phyloP scores from a whole-genome alignment of 23 red algal species.

The Agarophyton chilense region DNA sequence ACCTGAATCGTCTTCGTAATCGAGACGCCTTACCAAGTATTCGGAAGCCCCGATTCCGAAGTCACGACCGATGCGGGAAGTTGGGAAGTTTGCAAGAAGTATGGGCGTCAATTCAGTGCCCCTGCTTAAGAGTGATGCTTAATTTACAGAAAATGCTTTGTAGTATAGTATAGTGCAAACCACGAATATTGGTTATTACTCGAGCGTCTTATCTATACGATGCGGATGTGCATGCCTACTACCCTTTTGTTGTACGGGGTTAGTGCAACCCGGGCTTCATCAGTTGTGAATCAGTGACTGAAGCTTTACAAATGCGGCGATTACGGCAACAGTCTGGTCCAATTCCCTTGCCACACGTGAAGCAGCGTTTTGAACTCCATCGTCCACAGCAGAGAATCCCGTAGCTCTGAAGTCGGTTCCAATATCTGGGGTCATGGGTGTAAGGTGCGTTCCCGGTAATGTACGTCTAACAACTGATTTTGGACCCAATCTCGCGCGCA shows the following conservation, averaged over 20 bases:
- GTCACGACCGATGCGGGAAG: too few relatives aligned
- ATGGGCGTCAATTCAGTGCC: too few relatives aligned
- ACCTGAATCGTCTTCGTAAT: neutral
- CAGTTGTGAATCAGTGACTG: neutral
- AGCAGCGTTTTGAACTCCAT: constrained; percentile 44
- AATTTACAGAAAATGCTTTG: too few relatives aligned
- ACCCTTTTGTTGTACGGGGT: too few relatives aligned
- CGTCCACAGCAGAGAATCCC: constrained; percentile 40
- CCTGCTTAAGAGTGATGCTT: too few relatives aligned
- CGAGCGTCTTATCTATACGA: too few relatives aligned
- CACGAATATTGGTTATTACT: too few relatives aligned
- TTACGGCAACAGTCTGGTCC: constrained; percentile 51
- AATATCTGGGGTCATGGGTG: constrained; percentile 69
- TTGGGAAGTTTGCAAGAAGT: too few relatives aligned
- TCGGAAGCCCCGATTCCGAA: too few relatives aligned
- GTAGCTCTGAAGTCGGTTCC: constrained; percentile 16
- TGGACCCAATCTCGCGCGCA: constrained; percentile 41
- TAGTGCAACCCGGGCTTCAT: neutral
- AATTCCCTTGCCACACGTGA: constrained; percentile 29
- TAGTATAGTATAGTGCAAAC: too few relatives aligned
- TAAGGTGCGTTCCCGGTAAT: constrained; percentile 76
- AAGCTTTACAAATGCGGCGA: constrained; percentile 55
- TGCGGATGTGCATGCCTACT: too few relatives aligned
- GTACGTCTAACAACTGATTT: constrained; percentile 45
- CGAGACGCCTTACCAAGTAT: too few relatives aligned